Base-by-base conservation (phyloP, 495 filamentous ascomycete genomes). In the Halenospora varia region DNA sequence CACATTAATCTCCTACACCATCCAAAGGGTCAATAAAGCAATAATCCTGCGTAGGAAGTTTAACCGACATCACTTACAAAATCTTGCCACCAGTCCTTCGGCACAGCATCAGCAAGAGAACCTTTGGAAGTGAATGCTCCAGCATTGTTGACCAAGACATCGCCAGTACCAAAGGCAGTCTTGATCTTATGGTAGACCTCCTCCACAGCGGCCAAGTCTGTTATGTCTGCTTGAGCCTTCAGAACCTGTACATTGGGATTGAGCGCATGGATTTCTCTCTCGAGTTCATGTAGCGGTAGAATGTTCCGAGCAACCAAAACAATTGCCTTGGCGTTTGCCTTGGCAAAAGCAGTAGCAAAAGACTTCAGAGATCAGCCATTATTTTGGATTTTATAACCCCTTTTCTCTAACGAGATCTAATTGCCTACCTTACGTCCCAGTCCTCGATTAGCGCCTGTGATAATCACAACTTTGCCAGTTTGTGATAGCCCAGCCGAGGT, bases 131-230 rank as follows among this genome's bases (percentile, higher is more conserved):
- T 51, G 10, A 60, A 39, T 0, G 58, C 52, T 1, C 67, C 77
- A 1, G 76, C 77, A 50, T 75, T 77, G 60, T 76, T 77, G 44
- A 78, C 56, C 13, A 80, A 65, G 0, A 80, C 57, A 56, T 80
- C 75, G 10, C 75, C 69, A 8, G 62, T 57, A 2, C 73, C 71
- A 44, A 73, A 73, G 6, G 62, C 63, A 15, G 63, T 63, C 10
- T 70, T 66, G n/a, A 77, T 67, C 24, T 69, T 60, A 6, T 62
- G 62, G 44, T 73, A 79, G 0, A 76, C 63, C 2, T 53, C 55
- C 4, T 60, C 55, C 20, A 75, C 71, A 3, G 64, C 64, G 1
- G 50, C 26, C 22, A 62, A 64, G 48, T 69, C 57, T 2, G 69
- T 61, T 49, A 79, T 65, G 59, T 74, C 66, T 19, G 63, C 51